These are phyloP conservation scores for Cucumis cinereus DNA, from an alignment of 306 rosid species.

Conservation along the genomic window DNA sequence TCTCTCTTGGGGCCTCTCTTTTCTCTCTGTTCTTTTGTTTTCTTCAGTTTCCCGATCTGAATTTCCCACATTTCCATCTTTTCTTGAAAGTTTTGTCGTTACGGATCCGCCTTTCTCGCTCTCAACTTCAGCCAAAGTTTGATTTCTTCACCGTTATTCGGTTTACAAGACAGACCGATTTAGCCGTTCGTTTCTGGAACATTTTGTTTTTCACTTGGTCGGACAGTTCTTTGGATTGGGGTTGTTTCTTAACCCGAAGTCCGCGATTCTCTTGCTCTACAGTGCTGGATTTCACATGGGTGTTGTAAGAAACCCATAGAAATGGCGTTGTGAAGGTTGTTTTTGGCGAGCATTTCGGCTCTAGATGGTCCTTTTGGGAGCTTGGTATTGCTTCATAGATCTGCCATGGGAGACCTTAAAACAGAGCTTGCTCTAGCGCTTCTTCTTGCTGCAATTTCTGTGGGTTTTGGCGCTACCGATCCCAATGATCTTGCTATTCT, in stretches of 20 bases:
- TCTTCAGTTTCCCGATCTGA: neutral
- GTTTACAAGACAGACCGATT: neutral
- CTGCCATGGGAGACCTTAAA: conserved; percentile 25
- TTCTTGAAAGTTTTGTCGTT: neutral
- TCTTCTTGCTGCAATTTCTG: conserved; percentile 17
- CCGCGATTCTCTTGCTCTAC: neutral
- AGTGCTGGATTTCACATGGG: conserved; percentile 7
- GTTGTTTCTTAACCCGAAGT: neutral
- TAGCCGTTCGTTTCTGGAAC: neutral
- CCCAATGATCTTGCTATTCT: conserved; percentile 53
- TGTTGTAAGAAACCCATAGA: conserved; percentile 8
- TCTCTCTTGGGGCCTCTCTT: neutral
- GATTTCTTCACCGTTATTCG: neutral
- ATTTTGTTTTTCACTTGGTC: neutral
- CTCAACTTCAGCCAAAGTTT: conserved; percentile 6
- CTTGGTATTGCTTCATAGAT: conserved; percentile 6
- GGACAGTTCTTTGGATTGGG: neutral
- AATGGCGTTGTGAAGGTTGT: conserved; percentile 19
- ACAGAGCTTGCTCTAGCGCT: conserved; percentile 11
- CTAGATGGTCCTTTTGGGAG: conserved; percentile 20
- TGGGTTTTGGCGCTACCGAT: conserved; percentile 32
- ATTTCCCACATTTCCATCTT: neutral
- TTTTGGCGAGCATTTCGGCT: conserved; percentile 1
- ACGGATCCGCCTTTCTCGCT: neutral
- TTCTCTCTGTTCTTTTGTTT: neutral